A percentile compares a stretch with the other conserved stretches of the same genome.
These are phyloP conservation scores for Coelastrella sp. DNA, from an alignment of 139 green algal species.

Conservation along the genomic window DNA sequence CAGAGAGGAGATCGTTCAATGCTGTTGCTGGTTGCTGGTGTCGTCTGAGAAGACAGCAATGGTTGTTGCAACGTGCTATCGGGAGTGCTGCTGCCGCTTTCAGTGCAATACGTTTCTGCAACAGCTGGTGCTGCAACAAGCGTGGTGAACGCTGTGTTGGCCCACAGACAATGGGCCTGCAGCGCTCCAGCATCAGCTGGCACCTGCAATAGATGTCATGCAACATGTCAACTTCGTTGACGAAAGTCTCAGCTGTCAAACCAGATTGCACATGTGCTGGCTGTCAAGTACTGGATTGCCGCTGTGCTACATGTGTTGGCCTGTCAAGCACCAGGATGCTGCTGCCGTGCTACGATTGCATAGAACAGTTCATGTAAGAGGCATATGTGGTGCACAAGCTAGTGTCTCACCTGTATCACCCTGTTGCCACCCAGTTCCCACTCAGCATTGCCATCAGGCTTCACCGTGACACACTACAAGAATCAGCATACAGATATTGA, in stretches of 20 bases:
- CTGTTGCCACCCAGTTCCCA: slow-evolving; percentile 38
- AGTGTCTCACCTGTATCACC: slow-evolving; percentile 16
- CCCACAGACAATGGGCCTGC: slow-evolving; percentile 15
- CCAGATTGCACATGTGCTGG: no score
- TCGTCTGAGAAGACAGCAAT: neutral
- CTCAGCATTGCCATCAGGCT: slow-evolving; percentile 5
- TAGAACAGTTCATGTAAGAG: neutral
- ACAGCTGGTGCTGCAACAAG: neutral
- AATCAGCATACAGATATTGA: neutral
- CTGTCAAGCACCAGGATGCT: neutral
- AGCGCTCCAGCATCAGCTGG: neutral
- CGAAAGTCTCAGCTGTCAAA: no score
- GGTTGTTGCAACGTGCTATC: neutral
- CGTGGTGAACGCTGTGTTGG: neutral
- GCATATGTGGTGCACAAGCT: neutral
- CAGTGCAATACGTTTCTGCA: neutral
- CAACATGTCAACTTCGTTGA: neutral
- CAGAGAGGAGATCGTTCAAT: neutral
- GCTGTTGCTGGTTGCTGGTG: neutral
- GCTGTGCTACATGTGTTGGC: neutral
- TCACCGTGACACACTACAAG: slow-evolving; percentile 38
- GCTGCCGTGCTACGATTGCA: neutral
- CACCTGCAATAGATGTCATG: neutral
- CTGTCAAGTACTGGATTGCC: no score
- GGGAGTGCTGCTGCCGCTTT: neutral